A percentile compares a stretch with the other conserved stretches of the same genome.
Evolutionary conservation across 1,284 basidiomycete genomes (phyloP).

Genomic region (Trichosporon faecale): DNA sequence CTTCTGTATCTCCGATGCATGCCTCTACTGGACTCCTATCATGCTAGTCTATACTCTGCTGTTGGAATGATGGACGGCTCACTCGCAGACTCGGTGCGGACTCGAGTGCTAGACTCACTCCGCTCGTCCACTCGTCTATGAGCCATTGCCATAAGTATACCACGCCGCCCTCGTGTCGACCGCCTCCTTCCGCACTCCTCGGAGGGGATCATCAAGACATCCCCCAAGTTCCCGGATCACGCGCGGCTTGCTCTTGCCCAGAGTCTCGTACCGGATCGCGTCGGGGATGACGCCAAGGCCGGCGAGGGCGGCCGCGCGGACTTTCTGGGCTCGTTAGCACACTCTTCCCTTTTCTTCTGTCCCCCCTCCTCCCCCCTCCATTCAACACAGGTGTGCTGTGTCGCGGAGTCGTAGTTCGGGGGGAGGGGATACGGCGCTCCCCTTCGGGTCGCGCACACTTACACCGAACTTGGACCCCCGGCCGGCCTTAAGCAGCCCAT

Average conservation of each 20-base stretch:
- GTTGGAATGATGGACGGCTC: neutral
- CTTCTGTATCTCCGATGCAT: neutral
- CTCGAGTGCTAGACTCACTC: too few species aligned
- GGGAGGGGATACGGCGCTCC: too few species aligned
- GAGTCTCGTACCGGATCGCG: slow-evolving; percentile 70
- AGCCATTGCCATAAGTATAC: slow-evolving; percentile 35
- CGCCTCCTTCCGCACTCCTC: slow-evolving; percentile 74
- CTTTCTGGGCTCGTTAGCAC: slow-evolving; percentile 34
- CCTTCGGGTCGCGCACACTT: neutral
- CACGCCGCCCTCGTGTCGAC: slow-evolving; percentile 69
- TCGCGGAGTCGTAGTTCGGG: too few species aligned
- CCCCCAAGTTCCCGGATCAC: slow-evolving; percentile 72
- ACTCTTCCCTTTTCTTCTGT: neutral
- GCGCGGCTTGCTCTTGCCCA: slow-evolving; percentile 67
- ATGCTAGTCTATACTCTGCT: too few species aligned
- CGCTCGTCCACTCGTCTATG: neutral
- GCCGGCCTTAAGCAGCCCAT: slow-evolving; percentile 65
- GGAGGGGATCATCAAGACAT: slow-evolving; percentile 78
- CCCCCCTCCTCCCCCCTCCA: neutral
- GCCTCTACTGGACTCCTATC: neutral
- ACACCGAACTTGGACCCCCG: neutral
- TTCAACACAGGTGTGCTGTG: too few species aligned
- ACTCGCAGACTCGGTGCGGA: neutral
- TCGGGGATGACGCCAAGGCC: slow-evolving; percentile 70
- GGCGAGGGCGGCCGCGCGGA: slow-evolving; percentile 70